Conservation (phyloP, 805 yeast genomes). For the Spathaspora hagerdaliae region DNA sequence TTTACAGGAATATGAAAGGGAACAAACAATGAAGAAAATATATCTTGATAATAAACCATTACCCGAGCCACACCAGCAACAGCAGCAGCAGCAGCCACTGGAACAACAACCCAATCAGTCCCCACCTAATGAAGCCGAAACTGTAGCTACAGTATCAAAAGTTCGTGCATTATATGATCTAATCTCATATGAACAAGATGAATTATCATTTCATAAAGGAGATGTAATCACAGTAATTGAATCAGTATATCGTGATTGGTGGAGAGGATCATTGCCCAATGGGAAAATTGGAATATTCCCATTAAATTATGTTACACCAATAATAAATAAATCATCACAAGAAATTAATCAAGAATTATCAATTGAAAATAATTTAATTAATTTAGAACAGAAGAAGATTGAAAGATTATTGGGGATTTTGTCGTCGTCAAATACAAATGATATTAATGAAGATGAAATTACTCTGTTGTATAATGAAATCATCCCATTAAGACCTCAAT, state of each 20-base stretch:
- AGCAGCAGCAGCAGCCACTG: slow-evolving; percentile 9
- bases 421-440: slow-evolving; percentile 25
- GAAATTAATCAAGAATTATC: slow-evolving; percentile 51
- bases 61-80: slow-evolving; percentile 19
- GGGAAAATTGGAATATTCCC: slow-evolving; percentile 90
- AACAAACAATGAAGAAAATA: slow-evolving; percentile 25
- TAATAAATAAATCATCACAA: slow-evolving; percentile 59
- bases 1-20: slow-evolving; percentile 53
- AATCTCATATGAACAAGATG: slow-evolving; percentile 76
- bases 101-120: slow-evolving; percentile 6
- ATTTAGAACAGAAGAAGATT: slow-evolving; percentile 50
- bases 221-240: slow-evolving; percentile 87
- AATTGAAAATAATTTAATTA: slow-evolving; percentile 51
- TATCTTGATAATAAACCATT: slow-evolving; percentile 30
- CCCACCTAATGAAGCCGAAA: slow-evolving; percentile 19
- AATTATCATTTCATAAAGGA: slow-evolving; percentile 80
- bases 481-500: slow-evolving; percentile 66
- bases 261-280: slow-evolving; percentile 75
- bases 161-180: slow-evolving; percentile 87
- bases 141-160: slow-evolving; percentile 48
- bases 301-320: slow-evolving; percentile 80
- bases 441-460: slow-evolving; percentile 56
- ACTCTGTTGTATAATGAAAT: slow-evolving; percentile 70
- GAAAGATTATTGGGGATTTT: slow-evolving; percentile 63
- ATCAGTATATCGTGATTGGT: slow-evolving; percentile 90